Evolutionary conservation across 192 early-diverging fungal species (phyloP).

Genomic region (Backusella australiensis): DNA sequence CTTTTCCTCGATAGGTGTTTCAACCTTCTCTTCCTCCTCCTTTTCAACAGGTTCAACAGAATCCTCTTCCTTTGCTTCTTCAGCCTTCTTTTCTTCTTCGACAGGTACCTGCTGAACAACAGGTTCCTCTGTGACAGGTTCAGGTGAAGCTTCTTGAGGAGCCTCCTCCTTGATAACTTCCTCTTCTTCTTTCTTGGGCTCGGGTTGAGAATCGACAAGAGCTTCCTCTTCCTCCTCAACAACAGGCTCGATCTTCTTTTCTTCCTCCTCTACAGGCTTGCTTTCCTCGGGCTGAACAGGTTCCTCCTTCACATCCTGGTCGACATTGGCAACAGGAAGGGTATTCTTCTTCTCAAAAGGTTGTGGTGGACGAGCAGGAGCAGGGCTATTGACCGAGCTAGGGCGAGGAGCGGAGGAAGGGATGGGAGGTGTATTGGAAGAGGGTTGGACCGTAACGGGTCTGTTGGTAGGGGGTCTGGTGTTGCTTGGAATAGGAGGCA

Average conservation of each 20-base stretch:
- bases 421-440: neutral
- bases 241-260: neutral
- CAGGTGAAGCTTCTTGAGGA: neutral
- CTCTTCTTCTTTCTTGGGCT: neutral
- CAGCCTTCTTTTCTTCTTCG: neutral
- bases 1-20: neutral
- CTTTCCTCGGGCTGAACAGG: neutral
- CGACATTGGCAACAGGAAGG: neutral
- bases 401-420: neutral
- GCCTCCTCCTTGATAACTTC: neutral
- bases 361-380: neutral
- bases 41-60: neutral
- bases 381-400: neutral
- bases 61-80: neutral
- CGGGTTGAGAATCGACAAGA: neutral
- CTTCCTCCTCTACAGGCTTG: neutral
- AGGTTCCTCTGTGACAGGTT: neutral
- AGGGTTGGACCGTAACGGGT: neutral
- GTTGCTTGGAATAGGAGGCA: slow-evolving; percentile 3
- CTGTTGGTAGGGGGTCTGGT: neutral
- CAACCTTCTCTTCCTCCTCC: neutral
- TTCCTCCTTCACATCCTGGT: slow-evolving; percentile 1
- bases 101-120: neutral
- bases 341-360: neutral
- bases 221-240: neutral